phyloP scores from a whole-genome alignment of 2,329 filamentous ascomycete species.

The Arthrobotrys iridis region DNA sequence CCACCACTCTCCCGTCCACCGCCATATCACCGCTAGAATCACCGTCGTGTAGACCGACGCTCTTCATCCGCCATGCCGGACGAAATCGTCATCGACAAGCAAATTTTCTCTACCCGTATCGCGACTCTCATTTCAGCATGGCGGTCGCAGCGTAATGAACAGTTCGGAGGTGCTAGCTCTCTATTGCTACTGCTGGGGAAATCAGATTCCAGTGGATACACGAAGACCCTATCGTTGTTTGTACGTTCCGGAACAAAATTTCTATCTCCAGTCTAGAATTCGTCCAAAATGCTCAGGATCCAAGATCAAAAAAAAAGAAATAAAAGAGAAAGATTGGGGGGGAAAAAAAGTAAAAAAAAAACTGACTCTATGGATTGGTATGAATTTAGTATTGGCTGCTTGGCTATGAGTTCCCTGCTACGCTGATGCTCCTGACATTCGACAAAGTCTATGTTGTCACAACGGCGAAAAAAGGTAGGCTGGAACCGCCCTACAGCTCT shows the following conservation, averaged over 20 bases:
- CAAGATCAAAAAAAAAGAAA: background rate
- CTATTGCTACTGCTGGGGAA: conserved; percentile 94
- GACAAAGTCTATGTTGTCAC: conserved; percentile 92
- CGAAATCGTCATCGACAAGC: conserved; percentile 95
- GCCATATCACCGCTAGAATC: background rate
- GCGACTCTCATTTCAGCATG: conserved; percentile 87
- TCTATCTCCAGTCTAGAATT: background rate
- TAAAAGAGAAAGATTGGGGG: conserved; percentile 28
- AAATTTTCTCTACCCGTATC: conserved; percentile 91
- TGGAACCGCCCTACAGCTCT: background rate
- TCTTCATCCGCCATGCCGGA: conserved; percentile 67
- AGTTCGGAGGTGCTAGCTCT: conserved; percentile 86
- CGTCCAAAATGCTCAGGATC: too few species aligned
- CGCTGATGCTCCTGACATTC: conserved; percentile 87
- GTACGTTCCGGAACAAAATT: conserved; percentile 67
- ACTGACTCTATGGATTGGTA: background rate
- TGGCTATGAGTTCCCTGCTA: conserved; percentile 97
- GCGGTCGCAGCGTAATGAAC: conserved; percentile 91
- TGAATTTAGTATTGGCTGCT: conserved; percentile 87
- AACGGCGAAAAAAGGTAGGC: conserved; percentile 91
- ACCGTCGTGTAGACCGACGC: background rate
- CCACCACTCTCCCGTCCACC: background rate
- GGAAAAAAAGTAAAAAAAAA: too few species aligned
- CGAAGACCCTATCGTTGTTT: conserved; percentile 97
- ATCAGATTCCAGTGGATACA: conserved; percentile 80